phyloP scores from a whole-genome alignment of 305 asterid species.

The Andrographis paniculata region DNA sequence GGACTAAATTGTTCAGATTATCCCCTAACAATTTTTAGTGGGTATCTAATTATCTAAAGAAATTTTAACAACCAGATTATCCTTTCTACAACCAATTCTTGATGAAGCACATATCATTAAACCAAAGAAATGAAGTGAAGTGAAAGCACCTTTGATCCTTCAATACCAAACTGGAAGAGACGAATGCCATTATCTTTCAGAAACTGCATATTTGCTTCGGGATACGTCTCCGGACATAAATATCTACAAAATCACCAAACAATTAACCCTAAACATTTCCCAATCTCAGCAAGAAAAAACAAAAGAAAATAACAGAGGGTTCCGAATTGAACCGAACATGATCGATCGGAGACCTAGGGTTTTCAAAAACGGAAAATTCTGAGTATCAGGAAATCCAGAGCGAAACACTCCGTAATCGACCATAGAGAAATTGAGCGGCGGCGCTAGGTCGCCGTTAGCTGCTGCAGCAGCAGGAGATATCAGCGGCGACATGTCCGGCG shows the following conservation, averaged over 20 bases:
- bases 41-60: too few species aligned
- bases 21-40: too few species aligned
- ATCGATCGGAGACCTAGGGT: constrained; percentile 91
- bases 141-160: constrained; percentile 72
- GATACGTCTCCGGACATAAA: constrained; percentile 88
- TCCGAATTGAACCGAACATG: constrained; percentile 36
- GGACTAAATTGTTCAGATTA: too few species aligned
- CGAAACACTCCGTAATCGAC: constrained; percentile 86
- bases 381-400: constrained; percentile 69
- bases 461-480: constrained; percentile 15
- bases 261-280: not conserved
- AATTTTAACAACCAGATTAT: too few species aligned
- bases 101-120: not conserved
- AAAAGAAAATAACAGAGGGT: not conserved
- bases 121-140: constrained; percentile 4
- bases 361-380: constrained; percentile 64
- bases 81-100: too few species aligned
- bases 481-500: constrained; percentile 24
- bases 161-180: constrained; percentile 73
- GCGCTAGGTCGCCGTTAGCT: constrained; percentile 41
- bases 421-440: constrained; percentile 84
- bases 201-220: constrained; percentile 54
- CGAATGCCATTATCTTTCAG: constrained; percentile 63
- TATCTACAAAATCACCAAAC: constrained; percentile 35
- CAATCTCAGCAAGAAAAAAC: not conserved